These are phyloP conservation scores for Diaporthe capsici DNA, from an alignment of 2,329 filamentous ascomycete species.

Conservation along the genomic window DNA sequence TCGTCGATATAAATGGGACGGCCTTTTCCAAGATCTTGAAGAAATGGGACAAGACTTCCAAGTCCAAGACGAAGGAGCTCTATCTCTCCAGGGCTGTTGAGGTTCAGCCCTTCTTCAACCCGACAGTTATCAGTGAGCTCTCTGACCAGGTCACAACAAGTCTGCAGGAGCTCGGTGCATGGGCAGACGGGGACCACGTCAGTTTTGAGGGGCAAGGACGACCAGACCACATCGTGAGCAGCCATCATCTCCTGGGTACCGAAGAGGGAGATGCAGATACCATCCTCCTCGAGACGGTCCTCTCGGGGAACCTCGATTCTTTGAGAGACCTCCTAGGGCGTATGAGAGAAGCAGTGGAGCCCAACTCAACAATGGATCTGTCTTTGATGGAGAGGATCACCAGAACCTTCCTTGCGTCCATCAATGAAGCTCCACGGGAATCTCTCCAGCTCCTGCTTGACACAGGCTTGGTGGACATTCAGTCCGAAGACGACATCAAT, in stretches of 20 bases:
- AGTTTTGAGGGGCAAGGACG: constrained; percentile 73
- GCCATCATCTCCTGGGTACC: constrained; percentile 76
- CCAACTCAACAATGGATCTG: constrained; percentile 60
- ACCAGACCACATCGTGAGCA: constrained; percentile 75
- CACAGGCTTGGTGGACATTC: constrained; percentile 88
- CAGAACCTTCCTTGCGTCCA: constrained; percentile 89
- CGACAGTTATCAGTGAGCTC: constrained; percentile 94
- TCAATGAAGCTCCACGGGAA: constrained; percentile 85
- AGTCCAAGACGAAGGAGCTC: constrained; percentile 97
- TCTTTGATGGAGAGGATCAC: constrained; percentile 83
- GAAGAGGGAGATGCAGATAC: constrained; percentile 93
- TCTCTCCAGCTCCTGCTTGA: constrained; percentile 83
- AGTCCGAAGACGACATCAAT: constrained; percentile 97
- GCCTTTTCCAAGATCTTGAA: constrained; percentile 99
- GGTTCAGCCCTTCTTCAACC: constrained; percentile 98
- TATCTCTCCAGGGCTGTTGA: constrained; percentile 97
- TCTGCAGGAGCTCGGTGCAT: constrained; percentile 92
- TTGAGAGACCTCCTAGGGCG: constrained; percentile 86
- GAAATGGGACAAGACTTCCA: constrained; percentile 99
- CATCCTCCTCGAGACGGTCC: constrained; percentile 88
- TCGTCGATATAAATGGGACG: constrained; percentile 97
- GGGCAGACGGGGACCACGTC: constrained; percentile 96
- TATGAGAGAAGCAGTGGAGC: constrained; percentile 66
- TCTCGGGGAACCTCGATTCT: constrained; percentile 82
- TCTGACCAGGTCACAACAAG: constrained; percentile 98